Percentiles rank a stretch among this genome's conserved stretches.
These are phyloP conservation scores for Blastocladiella britannica DNA, from an alignment of 192 early-diverging fungal species.

Conservation along the genomic window DNA sequence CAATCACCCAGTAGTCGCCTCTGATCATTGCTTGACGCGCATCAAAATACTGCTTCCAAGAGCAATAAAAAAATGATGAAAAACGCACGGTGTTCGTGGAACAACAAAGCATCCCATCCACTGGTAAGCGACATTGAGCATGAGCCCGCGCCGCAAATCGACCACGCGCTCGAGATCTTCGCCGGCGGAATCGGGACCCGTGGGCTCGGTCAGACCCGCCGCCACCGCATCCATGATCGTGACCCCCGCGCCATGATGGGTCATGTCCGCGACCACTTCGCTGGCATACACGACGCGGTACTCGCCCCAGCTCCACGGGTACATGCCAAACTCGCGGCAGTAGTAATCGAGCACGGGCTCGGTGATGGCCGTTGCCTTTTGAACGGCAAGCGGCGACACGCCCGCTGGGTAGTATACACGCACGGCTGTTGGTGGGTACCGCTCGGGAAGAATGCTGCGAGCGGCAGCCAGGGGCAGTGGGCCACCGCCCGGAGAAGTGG, in stretches of 20 bases:
- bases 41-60: not conserved
- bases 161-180: too few relatives aligned
- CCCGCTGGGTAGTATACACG: not conserved
- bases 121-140: constrained; percentile 56
- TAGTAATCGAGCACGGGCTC: constrained; percentile 31
- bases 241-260: not conserved
- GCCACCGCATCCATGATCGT: not conserved
- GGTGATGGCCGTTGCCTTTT: not conserved
- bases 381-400: not conserved
- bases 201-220: not conserved
- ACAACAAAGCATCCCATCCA: constrained; percentile 91
- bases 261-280: not conserved
- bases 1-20: constrained; percentile 76
- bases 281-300: not conserved
- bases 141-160: constrained; percentile 49
- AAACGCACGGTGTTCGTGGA: not conserved
- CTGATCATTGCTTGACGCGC: constrained; percentile 32
- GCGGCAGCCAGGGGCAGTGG: too few relatives aligned
- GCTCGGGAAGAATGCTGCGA: too few relatives aligned
- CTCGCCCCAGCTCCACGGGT: constrained; percentile 43
- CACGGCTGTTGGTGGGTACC: not conserved
- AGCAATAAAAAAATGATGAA: not conserved
- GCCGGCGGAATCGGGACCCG: not conserved
- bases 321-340: constrained; percentile 70
- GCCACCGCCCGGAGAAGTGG: too few relatives aligned